Evolutionary conservation across 495 filamentous ascomycete species (phyloP).

Genomic region (Penicillium steckii): DNA sequence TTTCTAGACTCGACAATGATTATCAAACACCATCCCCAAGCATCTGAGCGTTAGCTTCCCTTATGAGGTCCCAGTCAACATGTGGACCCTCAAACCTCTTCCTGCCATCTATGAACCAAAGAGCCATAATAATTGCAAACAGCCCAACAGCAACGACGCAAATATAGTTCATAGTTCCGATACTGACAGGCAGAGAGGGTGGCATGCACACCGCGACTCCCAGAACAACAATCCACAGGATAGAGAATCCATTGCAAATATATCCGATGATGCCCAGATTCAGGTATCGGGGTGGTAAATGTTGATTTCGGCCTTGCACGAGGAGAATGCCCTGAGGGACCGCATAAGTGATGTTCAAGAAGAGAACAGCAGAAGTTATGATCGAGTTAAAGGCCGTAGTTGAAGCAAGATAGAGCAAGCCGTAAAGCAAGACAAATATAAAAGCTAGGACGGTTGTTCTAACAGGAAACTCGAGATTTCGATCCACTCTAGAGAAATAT

Average conservation of each 20-base stretch:
- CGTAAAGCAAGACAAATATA: slow-evolving; percentile 32
- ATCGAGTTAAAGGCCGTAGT: slow-evolving; percentile 44
- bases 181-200: not conserved
- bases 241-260: not conserved
- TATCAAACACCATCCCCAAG: too few species aligned
- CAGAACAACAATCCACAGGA: not conserved
- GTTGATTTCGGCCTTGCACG: slow-evolving; percentile 24
- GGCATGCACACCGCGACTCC: not conserved
- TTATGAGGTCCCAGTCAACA: not conserved
- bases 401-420: slow-evolving; percentile 38
- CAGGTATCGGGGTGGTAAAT: slow-evolving; percentile 12
- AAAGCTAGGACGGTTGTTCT: slow-evolving; percentile 27
- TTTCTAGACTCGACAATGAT: too few species aligned
- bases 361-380: slow-evolving; percentile 35
- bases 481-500: slow-evolving; percentile 24
- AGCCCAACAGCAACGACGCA: not conserved
- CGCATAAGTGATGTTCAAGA: slow-evolving; percentile 32
- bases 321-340: slow-evolving; percentile 34
- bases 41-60: too few species aligned
- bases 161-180: not conserved
- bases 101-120: not conserved
- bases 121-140: not conserved
- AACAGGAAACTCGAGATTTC: slow-evolving; percentile 22
- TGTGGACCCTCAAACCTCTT: not conserved
- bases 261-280: not conserved